phyloP scores from a whole-genome alignment of 495 filamentous ascomycete genomes.

The Trichoderma erinaceum region DNA sequence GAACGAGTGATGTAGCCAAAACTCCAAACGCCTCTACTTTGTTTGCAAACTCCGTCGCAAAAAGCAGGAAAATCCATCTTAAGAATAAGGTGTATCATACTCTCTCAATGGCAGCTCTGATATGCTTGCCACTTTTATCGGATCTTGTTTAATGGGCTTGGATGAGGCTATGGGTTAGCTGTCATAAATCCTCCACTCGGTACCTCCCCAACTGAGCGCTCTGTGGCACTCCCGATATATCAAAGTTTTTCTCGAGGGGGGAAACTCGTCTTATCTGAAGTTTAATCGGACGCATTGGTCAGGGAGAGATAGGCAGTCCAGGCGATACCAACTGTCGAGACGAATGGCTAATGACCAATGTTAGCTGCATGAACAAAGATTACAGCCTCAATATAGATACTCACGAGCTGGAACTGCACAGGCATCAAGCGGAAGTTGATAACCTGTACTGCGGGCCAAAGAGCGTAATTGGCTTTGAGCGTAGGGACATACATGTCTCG shows the following conservation, averaged over 20 bases:
- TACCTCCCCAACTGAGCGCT: background rate
- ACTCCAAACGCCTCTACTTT: conserved; percentile 1
- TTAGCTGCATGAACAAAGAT: conserved; percentile 1
- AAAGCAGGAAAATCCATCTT: background rate
- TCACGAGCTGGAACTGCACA: conserved; percentile 92
- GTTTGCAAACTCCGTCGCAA: background rate
- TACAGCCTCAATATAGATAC: conserved; percentile 29
- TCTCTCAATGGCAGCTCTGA: background rate
- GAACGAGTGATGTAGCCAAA: background rate
- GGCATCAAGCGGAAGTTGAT: conserved; percentile 95
- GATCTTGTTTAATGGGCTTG: background rate
- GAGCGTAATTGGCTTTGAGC: conserved; percentile 89
- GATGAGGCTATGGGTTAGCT: background rate
- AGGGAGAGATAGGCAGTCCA: conserved; percentile 99
- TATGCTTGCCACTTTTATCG: background rate
- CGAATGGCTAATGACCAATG: conserved; percentile 65
- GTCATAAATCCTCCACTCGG: too few relatives aligned
- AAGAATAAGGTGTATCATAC: background rate
- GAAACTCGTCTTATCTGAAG: background rate
- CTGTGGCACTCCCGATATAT: background rate
- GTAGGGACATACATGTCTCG: conserved; percentile 89
- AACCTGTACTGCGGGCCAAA: conserved; percentile 96
- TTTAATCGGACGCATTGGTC: conserved; percentile 74
- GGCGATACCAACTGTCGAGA: conserved; percentile 91
- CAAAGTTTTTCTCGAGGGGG: background rate